phyloP scores from a whole-genome alignment of 108 stramenopile species.

The Nannochloropsis granulata region DNA sequence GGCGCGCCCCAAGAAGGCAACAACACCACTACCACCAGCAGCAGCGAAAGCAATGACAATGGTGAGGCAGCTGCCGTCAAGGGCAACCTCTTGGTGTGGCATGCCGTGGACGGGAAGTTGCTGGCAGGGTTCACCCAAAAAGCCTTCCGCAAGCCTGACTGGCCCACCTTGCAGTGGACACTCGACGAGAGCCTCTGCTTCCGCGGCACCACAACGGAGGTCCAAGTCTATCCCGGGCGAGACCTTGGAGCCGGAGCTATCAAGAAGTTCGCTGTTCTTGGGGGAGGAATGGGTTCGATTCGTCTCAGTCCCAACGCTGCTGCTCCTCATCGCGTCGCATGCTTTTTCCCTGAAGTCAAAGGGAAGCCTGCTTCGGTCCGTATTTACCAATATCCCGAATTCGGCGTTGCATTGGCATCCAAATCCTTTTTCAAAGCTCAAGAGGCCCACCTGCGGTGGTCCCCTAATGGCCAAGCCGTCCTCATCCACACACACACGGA shows the following conservation, averaged over 20 bases:
- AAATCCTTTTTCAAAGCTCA: conserved; percentile 35
- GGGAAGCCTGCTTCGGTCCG: conserved; percentile 58
- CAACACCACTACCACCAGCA: neutral
- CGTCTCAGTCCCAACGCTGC: neutral
- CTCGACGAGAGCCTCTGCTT: conserved; percentile 52
- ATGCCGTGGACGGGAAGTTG: conserved; percentile 34
- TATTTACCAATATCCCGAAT: conserved; percentile 14
- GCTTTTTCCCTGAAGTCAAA: conserved; percentile 64
- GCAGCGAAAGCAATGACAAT: neutral
- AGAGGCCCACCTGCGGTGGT: neutral
- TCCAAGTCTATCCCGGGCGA: conserved; percentile 17
- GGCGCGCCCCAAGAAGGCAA: neutral
- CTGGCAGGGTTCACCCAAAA: conserved; percentile 52
- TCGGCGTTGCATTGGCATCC: conserved; percentile 9
- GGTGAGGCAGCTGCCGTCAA: neutral
- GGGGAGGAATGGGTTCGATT: neutral
- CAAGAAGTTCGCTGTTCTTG: neutral
- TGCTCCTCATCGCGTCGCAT: conserved; percentile 34
- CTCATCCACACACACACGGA: conserved; percentile 60
- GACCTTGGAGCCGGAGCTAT: neutral
- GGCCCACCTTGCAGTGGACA: conserved; percentile 78
- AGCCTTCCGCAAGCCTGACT: conserved; percentile 45
- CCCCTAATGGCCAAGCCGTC: conserved; percentile 22
- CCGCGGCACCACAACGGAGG: conserved; percentile 28
- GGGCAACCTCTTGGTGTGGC: conserved; percentile 67